Percentiles rank a stretch among this genome's conserved stretches.
phyloP scores from a whole-genome alignment of 495 filamentous ascomycete species.

The Daldinia grandis region DNA sequence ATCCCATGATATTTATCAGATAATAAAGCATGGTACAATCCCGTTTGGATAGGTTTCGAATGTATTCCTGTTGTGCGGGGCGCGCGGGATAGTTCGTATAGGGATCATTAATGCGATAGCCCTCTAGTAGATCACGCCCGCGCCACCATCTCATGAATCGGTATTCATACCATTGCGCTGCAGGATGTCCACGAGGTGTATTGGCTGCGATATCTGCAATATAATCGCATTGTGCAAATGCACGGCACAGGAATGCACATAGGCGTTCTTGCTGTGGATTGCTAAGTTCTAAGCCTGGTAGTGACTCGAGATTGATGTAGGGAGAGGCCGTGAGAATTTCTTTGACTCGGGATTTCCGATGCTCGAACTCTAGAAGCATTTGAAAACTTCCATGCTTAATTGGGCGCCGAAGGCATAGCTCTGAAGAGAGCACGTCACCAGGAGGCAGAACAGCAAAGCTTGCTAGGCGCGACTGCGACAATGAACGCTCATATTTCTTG shows the following conservation, averaged over 20 bases:
- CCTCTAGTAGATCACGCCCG: neutral
- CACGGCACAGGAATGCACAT: conserved; percentile 13
- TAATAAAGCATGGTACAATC: conserved; percentile 40
- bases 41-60: conserved; percentile 23
- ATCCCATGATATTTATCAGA: conserved; percentile 13
- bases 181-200: neutral
- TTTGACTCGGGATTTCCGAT: conserved; percentile 31
- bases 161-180: neutral
- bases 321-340: conserved; percentile 19
- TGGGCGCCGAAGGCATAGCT: conserved; percentile 13
- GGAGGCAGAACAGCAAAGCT: conserved; percentile 10
- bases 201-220: conserved; percentile 35
- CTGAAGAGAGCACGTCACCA: conserved; percentile 39
- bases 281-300: neutral
- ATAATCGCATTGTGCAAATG: conserved; percentile 26
- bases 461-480: conserved; percentile 22
- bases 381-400: conserved; percentile 27
- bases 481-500: conserved; percentile 31
- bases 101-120: conserved; percentile 25
- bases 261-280: conserved; percentile 10
- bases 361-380: conserved; percentile 42
- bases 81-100: conserved; percentile 36
- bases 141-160: neutral
- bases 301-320: neutral
- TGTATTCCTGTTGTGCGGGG: conserved; percentile 26